Percentiles rank a stretch among this genome's conserved stretches.
phyloP scores from a whole-genome alignment of 495 filamentous ascomycete species.

The Arthonia radiata region DNA sequence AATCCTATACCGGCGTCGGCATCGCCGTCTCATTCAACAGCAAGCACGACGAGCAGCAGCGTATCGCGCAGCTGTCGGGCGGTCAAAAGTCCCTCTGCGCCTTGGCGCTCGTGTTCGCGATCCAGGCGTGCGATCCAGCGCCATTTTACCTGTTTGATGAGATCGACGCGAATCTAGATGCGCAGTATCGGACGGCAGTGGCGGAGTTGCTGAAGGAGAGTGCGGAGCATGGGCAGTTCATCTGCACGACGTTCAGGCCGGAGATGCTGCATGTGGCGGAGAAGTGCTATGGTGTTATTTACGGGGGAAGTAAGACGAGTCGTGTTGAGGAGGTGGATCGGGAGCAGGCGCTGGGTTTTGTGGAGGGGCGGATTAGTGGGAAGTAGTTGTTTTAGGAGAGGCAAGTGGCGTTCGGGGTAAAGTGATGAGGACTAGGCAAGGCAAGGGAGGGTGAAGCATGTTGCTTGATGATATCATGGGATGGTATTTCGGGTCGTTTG shows the following conservation, averaged over 20 bases:
- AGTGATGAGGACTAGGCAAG: no score
- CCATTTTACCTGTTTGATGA: slow-evolving; percentile 99
- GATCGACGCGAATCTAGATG: slow-evolving; percentile 95
- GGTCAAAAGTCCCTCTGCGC: slow-evolving; percentile 96
- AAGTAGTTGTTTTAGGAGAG: no score
- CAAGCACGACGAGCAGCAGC: slow-evolving; percentile 92
- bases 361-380: slow-evolving; percentile 71
- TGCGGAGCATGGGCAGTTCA: slow-evolving; percentile 27
- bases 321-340: slow-evolving; percentile 69
- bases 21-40: slow-evolving; percentile 98
- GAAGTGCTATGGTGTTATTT: slow-evolving; percentile 92
- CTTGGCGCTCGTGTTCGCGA: slow-evolving; percentile 90
- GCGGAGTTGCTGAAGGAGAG: slow-evolving; percentile 52
- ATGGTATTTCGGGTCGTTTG: no score
- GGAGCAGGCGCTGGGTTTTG: slow-evolving; percentile 77
- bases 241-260: slow-evolving; percentile 86
- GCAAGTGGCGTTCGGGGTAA: no score
- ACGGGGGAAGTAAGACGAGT: slow-evolving; percentile 79
- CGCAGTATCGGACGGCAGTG: slow-evolving; percentile 87
- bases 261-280: slow-evolving; percentile 90
- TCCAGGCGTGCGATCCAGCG: slow-evolving; percentile 89
- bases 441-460: no score
- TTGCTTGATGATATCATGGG: no score
- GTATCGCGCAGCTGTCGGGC: slow-evolving; percentile 87
- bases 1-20: slow-evolving; percentile 94